Evolutionary conservation across 208 protist species (phyloP), one percentile per base, ranked within the genome.

Genomic region (Crithidia bombi): DNA sequence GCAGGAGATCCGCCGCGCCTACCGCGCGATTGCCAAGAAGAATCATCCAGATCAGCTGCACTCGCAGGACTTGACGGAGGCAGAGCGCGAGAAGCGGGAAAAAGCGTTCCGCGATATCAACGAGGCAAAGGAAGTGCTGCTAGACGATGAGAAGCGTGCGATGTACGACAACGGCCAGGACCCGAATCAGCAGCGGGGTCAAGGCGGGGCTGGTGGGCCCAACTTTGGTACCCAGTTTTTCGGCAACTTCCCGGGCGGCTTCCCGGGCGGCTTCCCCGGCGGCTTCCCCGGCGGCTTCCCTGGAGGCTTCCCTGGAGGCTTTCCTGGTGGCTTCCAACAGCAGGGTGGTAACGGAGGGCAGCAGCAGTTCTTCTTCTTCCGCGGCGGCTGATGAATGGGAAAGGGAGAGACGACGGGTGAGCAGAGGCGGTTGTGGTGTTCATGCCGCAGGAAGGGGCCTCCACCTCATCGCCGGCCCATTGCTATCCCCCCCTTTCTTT

Each of bases 111-210:
- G 91, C 23, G 90, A 97, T 59, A 95, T 97, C 47, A 96, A 95
- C 66, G 92, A 97, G 49, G 90, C 94, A 5, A 95, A 96, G 68
- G 91, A 97, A 65, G 86, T 97, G 25, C 83, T 97, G 11, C 54
- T 91, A 10, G 88, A 97, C 39, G 84, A 92, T 36, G 89, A 97
- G 55, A 92, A 95, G 73, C 86, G 92, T 5, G 69, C 76, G 4
- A 82, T 87, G 26, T 97, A 97, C 70, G 94, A 97, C 75, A 88
- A 79, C 44, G 94, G 94, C 1, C 90, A 97, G 59, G 91, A 97
- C 55, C 81, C 93, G 28, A 90, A 74, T 61, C 86, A 95, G 36
- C 93, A 86, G 26, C 65, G 75, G 14, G 86, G 73, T 0, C 81
- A 89, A 51, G 47, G 58, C 21, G 54, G 79, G 5, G 56, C 52